Conservation (phyloP, 179 eudicot species). For the Monotropa hypopitys region DNA sequence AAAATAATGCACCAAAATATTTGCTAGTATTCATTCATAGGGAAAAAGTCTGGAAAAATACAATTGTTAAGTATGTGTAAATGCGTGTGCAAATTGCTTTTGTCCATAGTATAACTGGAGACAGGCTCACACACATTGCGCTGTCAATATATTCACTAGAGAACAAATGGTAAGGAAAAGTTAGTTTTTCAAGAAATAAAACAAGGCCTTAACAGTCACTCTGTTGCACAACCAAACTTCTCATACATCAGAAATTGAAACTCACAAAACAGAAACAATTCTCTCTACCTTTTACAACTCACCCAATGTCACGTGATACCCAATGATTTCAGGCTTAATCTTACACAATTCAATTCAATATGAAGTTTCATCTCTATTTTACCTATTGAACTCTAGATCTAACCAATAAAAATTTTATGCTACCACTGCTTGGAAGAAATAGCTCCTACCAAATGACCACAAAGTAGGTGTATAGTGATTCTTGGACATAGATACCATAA, state of each 20-base stretch:
- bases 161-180: not conserved
- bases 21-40: too few species aligned
- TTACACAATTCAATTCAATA: not conserved
- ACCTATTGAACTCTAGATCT: not conserved
- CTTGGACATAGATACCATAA: not conserved
- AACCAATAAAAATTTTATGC: not conserved
- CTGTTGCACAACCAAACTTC: not conserved
- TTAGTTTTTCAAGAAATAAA: not conserved
- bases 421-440: not conserved
- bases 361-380: not conserved
- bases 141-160: not conserved
- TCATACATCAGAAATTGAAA: not conserved
- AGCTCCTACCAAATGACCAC: not conserved
- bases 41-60: too few species aligned
- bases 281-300: not conserved
- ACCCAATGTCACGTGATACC: not conserved
- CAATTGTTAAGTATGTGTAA: too few species aligned
- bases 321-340: constrained; percentile 2
- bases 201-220: not conserved
- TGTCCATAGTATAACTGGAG: not conserved
- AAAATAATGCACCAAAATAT: not conserved
- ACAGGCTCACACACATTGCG: not conserved
- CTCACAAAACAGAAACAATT: constrained; percentile 2
- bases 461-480: too few species aligned
- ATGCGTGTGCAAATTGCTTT: too few species aligned